A percentile compares a stretch with the other conserved stretches of the same genome.
Evolutionary conservation across 176 grass and related monocot genomes (phyloP).

Genomic region (Oryza rufipogon): DNA sequence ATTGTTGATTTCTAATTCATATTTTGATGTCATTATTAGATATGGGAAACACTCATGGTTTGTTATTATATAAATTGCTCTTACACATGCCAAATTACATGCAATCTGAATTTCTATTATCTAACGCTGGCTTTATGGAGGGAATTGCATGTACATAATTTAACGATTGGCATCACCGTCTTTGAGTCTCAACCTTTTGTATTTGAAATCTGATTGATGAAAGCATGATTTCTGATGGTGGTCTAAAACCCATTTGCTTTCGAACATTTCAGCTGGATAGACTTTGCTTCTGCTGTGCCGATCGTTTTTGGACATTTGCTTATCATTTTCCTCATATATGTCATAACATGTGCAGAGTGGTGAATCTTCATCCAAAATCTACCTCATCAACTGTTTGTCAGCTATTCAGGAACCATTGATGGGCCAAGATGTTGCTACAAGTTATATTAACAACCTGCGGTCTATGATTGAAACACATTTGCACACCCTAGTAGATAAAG

Average conservation of each 20-base stretch:
- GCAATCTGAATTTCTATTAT: neutral
- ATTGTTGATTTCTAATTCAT: neutral
- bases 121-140: neutral
- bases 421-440: conserved; percentile 68
- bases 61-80: neutral
- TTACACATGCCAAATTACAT: neutral
- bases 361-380: conserved; percentile 81
- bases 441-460: conserved; percentile 63
- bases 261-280: conserved; percentile 5
- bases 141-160: neutral
- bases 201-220: conserved; percentile 9
- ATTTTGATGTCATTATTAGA: neutral
- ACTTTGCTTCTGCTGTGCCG: conserved; percentile 2
- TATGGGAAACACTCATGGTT: neutral
- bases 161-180: neutral
- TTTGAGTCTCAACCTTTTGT: conserved; percentile 25
- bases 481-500: conserved; percentile 64
- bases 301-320: conserved; percentile 29
- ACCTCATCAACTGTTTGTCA: conserved; percentile 97
- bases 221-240: conserved; percentile 5
- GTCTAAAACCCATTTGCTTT: conserved; percentile 14
- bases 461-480: conserved; percentile 72
- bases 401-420: conserved; percentile 87
- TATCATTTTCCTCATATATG: conserved; percentile 29
- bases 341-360: conserved; percentile 55